Conservation (phyloP, 1,139 yeast species). For the Debaryomyces sp. region DNA sequence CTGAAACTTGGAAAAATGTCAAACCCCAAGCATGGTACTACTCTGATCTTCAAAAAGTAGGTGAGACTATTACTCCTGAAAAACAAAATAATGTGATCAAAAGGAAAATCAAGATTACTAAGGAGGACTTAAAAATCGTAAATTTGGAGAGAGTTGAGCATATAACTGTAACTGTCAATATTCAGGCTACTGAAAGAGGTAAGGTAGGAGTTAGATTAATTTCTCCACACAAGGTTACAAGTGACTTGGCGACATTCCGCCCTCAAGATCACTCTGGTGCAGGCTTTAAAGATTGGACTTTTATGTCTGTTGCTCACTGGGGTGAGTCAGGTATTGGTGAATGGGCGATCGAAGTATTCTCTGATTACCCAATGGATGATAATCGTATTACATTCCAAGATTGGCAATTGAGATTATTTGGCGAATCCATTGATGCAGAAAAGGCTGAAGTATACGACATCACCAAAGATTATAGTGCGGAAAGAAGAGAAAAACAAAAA, state of each 20-base stretch:
- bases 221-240: constrained; percentile 76
- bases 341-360: constrained; percentile 72
- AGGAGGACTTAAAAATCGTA: constrained; percentile 51
- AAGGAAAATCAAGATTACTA: constrained; percentile 50
- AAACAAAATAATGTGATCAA: constrained; percentile 31
- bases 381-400: constrained; percentile 53
- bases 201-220: constrained; percentile 62
- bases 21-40: constrained; percentile 90
- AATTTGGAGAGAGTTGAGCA: constrained; percentile 83
- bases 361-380: constrained; percentile 19
- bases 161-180: constrained; percentile 77
- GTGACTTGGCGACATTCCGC: constrained; percentile 78
- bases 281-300: constrained; percentile 86
- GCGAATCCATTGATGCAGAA: constrained; percentile 68
- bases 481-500: constrained; percentile 33
- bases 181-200: constrained; percentile 70
- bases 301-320: constrained; percentile 99
- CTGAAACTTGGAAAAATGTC: constrained; percentile 78
- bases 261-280: constrained; percentile 52
- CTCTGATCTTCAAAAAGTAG: constrained; percentile 42
- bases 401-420: constrained; percentile 85
- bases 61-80: constrained; percentile 25
- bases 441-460: constrained; percentile 55
- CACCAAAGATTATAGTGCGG: constrained; percentile 42
- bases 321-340: constrained; percentile 83